Base-by-base conservation (phyloP, 805 yeast genomes). In the Pichia paraexigua region DNA sequence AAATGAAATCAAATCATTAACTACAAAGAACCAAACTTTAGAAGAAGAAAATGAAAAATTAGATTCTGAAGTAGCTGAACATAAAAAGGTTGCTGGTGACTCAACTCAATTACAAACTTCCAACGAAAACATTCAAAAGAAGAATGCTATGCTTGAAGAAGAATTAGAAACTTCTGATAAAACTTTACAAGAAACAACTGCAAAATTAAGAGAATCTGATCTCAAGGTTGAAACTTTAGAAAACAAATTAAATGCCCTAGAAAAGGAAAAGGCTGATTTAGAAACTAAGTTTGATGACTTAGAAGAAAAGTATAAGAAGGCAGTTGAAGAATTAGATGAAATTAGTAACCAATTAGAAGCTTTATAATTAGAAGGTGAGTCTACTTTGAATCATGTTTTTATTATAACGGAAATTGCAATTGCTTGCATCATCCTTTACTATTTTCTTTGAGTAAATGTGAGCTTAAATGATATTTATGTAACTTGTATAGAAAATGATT, bases 211-310 rank as follows among this genome's bases (percentile, higher is more conserved):
- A 72, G 96, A 89, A 69, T 83, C 96, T 53, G 99, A 94, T 67
- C 82, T 94, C 74, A 89, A 89, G 76, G 92, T 94, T 60, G 99
- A 94, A 74, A 95, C 89, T 71, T 79, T 89, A 71, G 96, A 90
- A 74, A 87, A 96, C 75, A 89, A 86, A 75, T 96, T 92, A 53
- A 78, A 88, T 54, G 87, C 96, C 39, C 78, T 91, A 67, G 98
- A 92, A 75, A 75, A 84, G 60, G 98, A 94, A 76, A 89, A 87
- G 73, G 94, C 88, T 61, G 87, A 84, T 57, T 79, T 87, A 80
- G 97, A 94, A 76, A 79, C 80, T 75, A 90, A 89, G 74, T 85
- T 76, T 65, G 98, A 92, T 75, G 96, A 88, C 67, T 75, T 92
- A 70, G 76, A 84, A 60, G 83, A 78, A 66, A 85, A 91, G 74